A percentile compares a stretch with the other conserved stretches of the same genome.
phyloP scores from a whole-genome alignment of 768 basidiomycete genomes.

The Tricholoma bakamatsutake region DNA sequence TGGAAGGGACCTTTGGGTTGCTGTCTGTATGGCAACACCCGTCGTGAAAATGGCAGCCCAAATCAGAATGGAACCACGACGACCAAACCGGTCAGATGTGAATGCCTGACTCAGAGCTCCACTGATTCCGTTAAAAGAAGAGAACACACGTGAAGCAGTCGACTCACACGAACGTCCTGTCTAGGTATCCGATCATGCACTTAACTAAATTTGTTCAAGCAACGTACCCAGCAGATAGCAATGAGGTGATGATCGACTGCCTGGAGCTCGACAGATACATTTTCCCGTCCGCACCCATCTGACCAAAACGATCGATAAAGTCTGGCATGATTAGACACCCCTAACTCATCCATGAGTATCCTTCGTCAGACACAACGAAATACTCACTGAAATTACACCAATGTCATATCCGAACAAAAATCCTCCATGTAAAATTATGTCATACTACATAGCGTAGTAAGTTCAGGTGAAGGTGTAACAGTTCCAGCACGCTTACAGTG shows the following conservation, averaged over 20 bases:
- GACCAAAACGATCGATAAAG: constrained; percentile 65
- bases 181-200: not conserved
- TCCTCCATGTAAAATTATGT: constrained; percentile 24
- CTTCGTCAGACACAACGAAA: not conserved
- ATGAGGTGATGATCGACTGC: constrained; percentile 74
- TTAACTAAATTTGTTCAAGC: not conserved
- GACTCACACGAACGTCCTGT: constrained; percentile 48
- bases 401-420: constrained; percentile 75
- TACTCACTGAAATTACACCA: constrained; percentile 64
- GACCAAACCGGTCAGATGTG: constrained; percentile 67
- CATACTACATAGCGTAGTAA: not conserved
- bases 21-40: constrained; percentile 67
- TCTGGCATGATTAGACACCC: constrained; percentile 80
- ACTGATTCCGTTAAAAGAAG: constrained; percentile 13
- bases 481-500: no score
- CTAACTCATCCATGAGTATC: constrained; percentile 23
- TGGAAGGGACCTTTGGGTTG: constrained; percentile 47
- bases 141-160: constrained; percentile 5
- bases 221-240: constrained; percentile 66
- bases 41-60: constrained; percentile 72
- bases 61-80: constrained; percentile 67
- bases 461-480: no score
- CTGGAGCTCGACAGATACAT: constrained; percentile 52
- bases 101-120: constrained; percentile 68
- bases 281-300: constrained; percentile 38